These are phyloP conservation scores for Trichoderma sp. DNA, from an alignment of 2,329 filamentous ascomycete genomes.

Conservation along the genomic window DNA sequence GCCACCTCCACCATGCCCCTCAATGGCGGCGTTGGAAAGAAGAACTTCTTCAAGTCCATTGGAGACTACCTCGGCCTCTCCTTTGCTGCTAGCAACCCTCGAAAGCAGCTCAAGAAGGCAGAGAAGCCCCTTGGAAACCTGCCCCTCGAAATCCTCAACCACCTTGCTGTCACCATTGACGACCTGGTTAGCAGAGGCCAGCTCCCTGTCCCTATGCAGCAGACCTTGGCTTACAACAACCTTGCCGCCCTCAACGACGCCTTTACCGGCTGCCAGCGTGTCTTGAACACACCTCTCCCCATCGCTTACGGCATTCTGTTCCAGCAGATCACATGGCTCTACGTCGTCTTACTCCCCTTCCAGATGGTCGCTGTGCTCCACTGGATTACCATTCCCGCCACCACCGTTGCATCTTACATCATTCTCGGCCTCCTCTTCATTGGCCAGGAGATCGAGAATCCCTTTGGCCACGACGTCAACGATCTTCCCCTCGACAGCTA, in stretches of 20 bases:
- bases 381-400: slow-evolving; percentile 78
- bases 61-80: slow-evolving; percentile 75
- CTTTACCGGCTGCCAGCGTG: slow-evolving; percentile 69
- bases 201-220: slow-evolving; percentile 56
- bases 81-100: slow-evolving; percentile 74
- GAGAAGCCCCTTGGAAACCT: slow-evolving; percentile 74
- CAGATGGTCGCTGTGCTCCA: slow-evolving; percentile 64
- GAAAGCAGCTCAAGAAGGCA: slow-evolving; percentile 72
- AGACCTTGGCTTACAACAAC: slow-evolving; percentile 59
- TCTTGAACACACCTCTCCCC: slow-evolving; percentile 78
- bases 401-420: slow-evolving; percentile 72
- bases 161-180: slow-evolving; percentile 67
- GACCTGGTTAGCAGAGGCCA: slow-evolving; percentile 55
- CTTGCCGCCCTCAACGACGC: slow-evolving; percentile 68
- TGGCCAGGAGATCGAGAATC: slow-evolving; percentile 80
- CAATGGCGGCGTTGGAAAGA: slow-evolving; percentile 36
- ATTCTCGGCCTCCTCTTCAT: slow-evolving; percentile 74
- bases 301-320: slow-evolving; percentile 83
- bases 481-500: slow-evolving; percentile 74
- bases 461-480: slow-evolving; percentile 81
- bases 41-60: slow-evolving; percentile 58
- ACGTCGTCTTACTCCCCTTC: slow-evolving; percentile 77
- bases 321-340: slow-evolving; percentile 80
- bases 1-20: slow-evolving; percentile 44
- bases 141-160: slow-evolving; percentile 76